A percentile compares a stretch with the other conserved stretches of the same genome.
These are phyloP conservation scores for Cyanidioschyzon merolae DNA, from an alignment of 23 red algal genomes.

Conservation along the genomic window DNA sequence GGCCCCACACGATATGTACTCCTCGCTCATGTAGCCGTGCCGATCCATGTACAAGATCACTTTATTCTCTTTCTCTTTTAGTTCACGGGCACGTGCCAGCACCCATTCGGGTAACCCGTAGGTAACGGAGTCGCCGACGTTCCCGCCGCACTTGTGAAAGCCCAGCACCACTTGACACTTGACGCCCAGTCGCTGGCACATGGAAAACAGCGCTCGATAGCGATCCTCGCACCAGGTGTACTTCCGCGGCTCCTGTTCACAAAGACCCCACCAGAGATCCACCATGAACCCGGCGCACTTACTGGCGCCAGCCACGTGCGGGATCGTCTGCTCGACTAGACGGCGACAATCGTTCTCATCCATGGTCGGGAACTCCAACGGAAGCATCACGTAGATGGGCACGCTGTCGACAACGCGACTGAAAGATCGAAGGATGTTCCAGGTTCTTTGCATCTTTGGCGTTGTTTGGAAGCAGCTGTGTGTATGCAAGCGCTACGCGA, in stretches of 20 bases:
- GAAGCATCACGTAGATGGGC: conserved; percentile 70
- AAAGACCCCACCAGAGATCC: conserved; percentile 86
- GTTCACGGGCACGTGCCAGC: conserved; percentile 19
- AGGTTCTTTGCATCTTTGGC: too few species aligned
- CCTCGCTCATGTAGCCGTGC: conserved; percentile 21
- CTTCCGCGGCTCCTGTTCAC: conserved; percentile 44
- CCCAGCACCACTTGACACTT: conserved; percentile 38
- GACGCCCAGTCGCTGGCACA: conserved; percentile 18
- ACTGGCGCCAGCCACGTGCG: conserved; percentile 15
- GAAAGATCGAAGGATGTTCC: neutral
- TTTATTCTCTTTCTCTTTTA: conserved; percentile 8
- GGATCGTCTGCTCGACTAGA: conserved; percentile 15
- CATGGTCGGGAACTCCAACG: conserved; percentile 28
- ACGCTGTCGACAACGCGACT: conserved; percentile 12
- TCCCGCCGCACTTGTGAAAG: conserved; percentile 67
- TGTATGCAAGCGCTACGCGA: too few species aligned
- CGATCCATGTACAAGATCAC: conserved; percentile 46
- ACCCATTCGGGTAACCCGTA: conserved; percentile 60
- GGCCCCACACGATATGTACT: conserved; percentile 52
- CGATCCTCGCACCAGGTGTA: conserved; percentile 40
- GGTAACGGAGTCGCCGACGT: conserved; percentile 51
- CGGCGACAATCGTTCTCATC: neutral
- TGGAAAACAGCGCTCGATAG: conserved; percentile 20
- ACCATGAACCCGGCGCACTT: conserved; percentile 63
- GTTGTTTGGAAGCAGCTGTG: too few species aligned